Evolutionary conservation across 2,329 filamentous ascomycete species (phyloP).

Genomic region (Colletotrichum liaoningense): DNA sequence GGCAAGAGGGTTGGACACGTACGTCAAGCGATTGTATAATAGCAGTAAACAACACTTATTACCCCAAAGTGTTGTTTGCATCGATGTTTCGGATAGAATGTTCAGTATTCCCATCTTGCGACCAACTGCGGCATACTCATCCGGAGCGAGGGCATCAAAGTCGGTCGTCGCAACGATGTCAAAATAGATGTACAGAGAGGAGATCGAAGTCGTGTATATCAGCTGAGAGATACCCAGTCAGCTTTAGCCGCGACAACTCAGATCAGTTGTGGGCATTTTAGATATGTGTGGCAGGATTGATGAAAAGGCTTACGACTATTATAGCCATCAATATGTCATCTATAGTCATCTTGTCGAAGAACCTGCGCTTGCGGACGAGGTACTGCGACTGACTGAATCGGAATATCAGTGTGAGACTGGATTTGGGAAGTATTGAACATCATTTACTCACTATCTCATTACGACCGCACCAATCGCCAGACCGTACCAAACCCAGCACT

Average conservation of each 20-base stretch:
- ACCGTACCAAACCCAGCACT: slow-evolving; percentile 26
- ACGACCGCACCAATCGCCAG: slow-evolving; percentile 16
- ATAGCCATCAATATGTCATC: slow-evolving; percentile 29
- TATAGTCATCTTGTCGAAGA: slow-evolving; percentile 18
- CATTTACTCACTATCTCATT: slow-evolving; percentile 17
- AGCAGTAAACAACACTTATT: slow-evolving; percentile 32
- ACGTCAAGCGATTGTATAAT: slow-evolving; percentile 25
- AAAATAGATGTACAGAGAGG: slow-evolving; percentile 16
- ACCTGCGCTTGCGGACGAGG: slow-evolving; percentile 20
- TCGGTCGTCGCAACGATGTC: background rate
- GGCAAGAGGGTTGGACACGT: background rate
- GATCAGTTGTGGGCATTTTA: too few relatives aligned
- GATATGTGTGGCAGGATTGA: background rate
- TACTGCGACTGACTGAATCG: slow-evolving; percentile 22
- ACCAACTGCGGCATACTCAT: background rate
- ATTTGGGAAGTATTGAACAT: background rate
- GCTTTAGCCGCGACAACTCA: too few relatives aligned
- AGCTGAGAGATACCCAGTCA: background rate
- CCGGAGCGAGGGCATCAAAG: slow-evolving; percentile 4
- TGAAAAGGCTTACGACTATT: slow-evolving; percentile 6
- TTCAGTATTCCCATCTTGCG: slow-evolving; percentile 23
- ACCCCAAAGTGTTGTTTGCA: slow-evolving; percentile 33
- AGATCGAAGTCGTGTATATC: slow-evolving; percentile 12
- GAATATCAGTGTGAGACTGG: background rate
- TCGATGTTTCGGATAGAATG: slow-evolving; percentile 24